phyloP scores from a whole-genome alignment of 2,329 filamentous ascomycete genomes.

The Apiospora saccharicola region DNA sequence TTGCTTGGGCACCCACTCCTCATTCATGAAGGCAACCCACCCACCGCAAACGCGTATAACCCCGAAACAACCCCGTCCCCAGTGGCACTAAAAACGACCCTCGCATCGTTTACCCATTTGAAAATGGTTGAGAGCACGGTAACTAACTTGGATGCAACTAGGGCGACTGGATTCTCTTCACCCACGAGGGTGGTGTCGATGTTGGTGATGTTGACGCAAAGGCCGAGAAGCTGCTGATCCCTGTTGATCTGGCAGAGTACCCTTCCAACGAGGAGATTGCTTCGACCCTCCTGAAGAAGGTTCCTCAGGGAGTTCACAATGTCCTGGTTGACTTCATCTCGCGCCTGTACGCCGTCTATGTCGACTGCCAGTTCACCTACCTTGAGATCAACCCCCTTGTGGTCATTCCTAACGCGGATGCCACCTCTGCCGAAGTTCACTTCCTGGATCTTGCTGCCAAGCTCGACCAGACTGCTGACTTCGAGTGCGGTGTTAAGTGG shows the following conservation, averaged over 20 bases:
- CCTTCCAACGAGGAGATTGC: slow-evolving; percentile 97
- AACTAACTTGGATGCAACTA: slow-evolving; percentile 45
- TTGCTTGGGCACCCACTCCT: slow-evolving; percentile 37
- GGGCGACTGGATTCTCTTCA: slow-evolving; percentile 99
- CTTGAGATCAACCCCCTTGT: slow-evolving; percentile 99
- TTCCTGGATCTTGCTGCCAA: slow-evolving; percentile 99
- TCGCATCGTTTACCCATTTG: slow-evolving; percentile 28
- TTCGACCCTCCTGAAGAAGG: slow-evolving; percentile 83
- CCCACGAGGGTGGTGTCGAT: slow-evolving; percentile 99
- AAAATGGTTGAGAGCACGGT: not conserved
- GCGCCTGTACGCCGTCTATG: slow-evolving; percentile 96
- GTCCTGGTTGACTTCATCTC: slow-evolving; percentile 99
- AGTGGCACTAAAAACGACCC: not conserved
- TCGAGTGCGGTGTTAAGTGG: slow-evolving; percentile 99
- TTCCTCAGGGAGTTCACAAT: slow-evolving; percentile 94
- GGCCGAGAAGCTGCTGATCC: slow-evolving; percentile 97
- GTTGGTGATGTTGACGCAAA: slow-evolving; percentile 99
- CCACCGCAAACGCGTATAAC: slow-evolving; percentile 18
- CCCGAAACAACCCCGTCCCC: slow-evolving; percentile 13
- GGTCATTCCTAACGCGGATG: slow-evolving; percentile 92
- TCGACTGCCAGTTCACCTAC: slow-evolving; percentile 99
- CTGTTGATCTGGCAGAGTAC: slow-evolving; percentile 92
- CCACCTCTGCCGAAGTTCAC: slow-evolving; percentile 92
- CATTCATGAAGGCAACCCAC: not conserved
- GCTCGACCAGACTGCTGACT: slow-evolving; percentile 98